These are phyloP conservation scores for Cyclostephanos tholiformis DNA, from an alignment of 108 stramenopile genomes.

Conservation along the genomic window DNA sequence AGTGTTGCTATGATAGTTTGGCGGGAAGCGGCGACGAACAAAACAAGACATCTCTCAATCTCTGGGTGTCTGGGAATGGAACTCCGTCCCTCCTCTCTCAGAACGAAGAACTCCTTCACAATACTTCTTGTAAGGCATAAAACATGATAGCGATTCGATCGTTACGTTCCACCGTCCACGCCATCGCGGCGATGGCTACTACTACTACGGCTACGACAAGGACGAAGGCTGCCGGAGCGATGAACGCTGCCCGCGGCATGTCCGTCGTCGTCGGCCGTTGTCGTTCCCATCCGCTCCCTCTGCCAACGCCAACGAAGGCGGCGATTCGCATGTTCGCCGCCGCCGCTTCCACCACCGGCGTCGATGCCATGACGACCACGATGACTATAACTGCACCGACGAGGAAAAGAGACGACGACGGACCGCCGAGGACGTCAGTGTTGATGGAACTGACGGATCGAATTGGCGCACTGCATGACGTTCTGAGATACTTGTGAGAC, in stretches of 20 bases:
- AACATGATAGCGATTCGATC: neutral
- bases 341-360: neutral
- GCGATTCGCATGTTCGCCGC: neutral
- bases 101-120: too few relatives aligned
- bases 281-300: neutral
- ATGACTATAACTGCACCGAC: neutral
- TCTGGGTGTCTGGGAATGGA: too few relatives aligned
- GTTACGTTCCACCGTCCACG: neutral
- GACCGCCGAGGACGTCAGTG: conserved; percentile 63
- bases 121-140: too few relatives aligned
- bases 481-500: conserved; percentile 76
- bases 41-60: too few relatives aligned
- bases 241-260: neutral
- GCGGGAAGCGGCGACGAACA: too few relatives aligned
- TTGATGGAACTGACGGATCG: conserved; percentile 89
- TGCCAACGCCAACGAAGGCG: neutral
- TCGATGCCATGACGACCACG: neutral
- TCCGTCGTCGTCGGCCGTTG: neutral
- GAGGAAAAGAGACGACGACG: conserved; percentile 8
- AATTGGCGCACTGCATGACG: conserved; percentile 87
- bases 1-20: too few relatives aligned
- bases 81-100: too few relatives aligned
- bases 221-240: neutral
- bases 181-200: too few relatives aligned
- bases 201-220: neutral